Conservation (phyloP, 495 filamentous ascomycete species). For the Hyaloscypha bicolor region DNA sequence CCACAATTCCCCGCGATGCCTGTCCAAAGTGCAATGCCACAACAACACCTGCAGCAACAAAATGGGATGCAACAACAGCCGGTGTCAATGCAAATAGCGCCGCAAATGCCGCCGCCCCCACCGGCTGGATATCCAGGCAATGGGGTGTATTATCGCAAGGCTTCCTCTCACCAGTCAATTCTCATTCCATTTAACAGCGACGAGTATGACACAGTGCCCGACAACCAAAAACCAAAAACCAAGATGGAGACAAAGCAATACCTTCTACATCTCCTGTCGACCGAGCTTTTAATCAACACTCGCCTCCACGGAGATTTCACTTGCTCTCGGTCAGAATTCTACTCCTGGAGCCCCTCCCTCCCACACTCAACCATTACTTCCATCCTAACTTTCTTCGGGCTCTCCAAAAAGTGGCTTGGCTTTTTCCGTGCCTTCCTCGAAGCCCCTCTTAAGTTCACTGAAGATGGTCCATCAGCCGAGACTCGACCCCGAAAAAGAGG, state of each 20-base stretch:
- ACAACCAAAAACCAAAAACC: conserved; percentile 36
- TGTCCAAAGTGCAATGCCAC: not conserved
- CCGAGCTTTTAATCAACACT: conserved; percentile 63
- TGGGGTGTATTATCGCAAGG: not conserved
- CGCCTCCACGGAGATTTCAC: conserved; percentile 60
- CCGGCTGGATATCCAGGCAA: no score
- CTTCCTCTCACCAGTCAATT: not conserved
- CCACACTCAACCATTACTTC: conserved; percentile 60
- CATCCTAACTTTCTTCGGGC: conserved; percentile 61
- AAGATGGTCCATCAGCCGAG: conserved; percentile 48
- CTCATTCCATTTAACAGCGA: conserved; percentile 19
- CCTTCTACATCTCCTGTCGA: conserved; percentile 61
- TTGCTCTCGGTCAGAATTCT: conserved; percentile 61
- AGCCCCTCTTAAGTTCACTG: conserved; percentile 59
- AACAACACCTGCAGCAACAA: conserved; percentile 11
- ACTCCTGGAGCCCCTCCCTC: conserved; percentile 62
- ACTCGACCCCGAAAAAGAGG: conserved; percentile 52
- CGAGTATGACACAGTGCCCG: conserved; percentile 30
- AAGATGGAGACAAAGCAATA: conserved; percentile 60
- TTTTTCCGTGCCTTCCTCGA: conserved; percentile 65
- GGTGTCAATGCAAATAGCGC: no score
- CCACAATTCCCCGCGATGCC: not conserved
- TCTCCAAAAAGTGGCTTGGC: conserved; percentile 57
- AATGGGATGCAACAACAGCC: not conserved
- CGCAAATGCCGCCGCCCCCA: no score